Evolutionary conservation across 371 early-diverging fungal genomes (phyloP).

Genomic region (Racocetra persica): DNA sequence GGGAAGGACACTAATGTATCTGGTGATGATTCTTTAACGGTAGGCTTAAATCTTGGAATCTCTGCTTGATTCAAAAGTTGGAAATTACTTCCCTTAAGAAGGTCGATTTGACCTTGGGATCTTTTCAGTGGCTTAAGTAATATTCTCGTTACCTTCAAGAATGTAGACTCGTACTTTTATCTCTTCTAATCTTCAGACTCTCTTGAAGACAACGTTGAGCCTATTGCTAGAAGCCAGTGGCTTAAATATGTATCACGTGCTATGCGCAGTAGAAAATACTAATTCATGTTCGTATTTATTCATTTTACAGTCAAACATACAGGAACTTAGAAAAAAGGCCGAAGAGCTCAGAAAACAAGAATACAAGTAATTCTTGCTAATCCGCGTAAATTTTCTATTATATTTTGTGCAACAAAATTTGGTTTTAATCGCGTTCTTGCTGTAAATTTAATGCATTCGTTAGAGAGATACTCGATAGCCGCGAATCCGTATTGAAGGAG

Average conservation of each 20-base stretch:
- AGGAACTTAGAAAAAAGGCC: conserved; percentile 27
- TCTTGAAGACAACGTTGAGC: not conserved
- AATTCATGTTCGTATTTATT: not conserved
- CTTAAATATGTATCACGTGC: conserved; percentile 1
- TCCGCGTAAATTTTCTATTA: not conserved
- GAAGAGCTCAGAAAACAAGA: conserved; percentile 17
- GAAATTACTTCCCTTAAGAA: not conserved
- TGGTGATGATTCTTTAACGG: conserved; percentile 33
- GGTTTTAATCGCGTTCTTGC: not conserved
- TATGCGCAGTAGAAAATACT: not conserved
- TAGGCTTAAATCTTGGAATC: not conserved
- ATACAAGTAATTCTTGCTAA: conserved; percentile 20
- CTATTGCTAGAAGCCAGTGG: not conserved
- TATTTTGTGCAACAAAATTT: not conserved
- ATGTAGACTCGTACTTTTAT: not conserved
- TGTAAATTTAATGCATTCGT: not conserved
- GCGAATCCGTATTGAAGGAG: conserved; percentile 8
- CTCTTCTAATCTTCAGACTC: not conserved
- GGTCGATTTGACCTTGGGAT: not conserved
- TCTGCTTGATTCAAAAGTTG: not conserved
- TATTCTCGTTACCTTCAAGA: not conserved
- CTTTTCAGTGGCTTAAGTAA: too few relatives aligned
- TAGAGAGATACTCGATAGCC: conserved; percentile 20
- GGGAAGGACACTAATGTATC: conserved; percentile 22
- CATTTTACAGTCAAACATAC: conserved; percentile 2